Evolutionary conservation across 2,329 filamentous ascomycete species (phyloP).

Genomic region (Penicillium decumbens): DNA sequence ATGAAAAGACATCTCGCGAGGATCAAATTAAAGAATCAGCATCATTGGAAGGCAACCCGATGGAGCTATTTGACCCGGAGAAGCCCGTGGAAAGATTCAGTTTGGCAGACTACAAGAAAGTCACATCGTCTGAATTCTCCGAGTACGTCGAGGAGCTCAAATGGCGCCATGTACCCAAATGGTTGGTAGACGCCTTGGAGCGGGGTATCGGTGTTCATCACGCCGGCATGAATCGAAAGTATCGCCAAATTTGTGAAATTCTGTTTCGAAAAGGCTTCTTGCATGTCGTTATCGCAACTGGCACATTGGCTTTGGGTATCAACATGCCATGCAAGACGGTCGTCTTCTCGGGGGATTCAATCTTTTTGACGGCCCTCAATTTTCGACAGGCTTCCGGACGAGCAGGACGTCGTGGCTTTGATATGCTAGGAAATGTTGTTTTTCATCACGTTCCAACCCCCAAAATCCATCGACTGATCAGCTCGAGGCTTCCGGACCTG

Average conservation of each 20-base stretch:
- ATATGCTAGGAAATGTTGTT: constrained; percentile 74
- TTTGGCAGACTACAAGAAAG: too few relatives aligned
- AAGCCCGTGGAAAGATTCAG: too few relatives aligned
- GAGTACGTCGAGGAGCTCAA: too few relatives aligned
- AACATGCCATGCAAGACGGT: constrained; percentile 83
- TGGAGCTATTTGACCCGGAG: too few relatives aligned
- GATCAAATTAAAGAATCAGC: too few relatives aligned
- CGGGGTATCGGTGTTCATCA: constrained; percentile 74
- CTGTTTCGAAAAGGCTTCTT: constrained; percentile 59
- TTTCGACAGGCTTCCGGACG: constrained; percentile 73
- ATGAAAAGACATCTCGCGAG: too few relatives aligned
- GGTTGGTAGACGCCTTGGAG: constrained; percentile 56
- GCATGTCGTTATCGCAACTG: constrained; percentile 67
- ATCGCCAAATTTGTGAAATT: constrained; percentile 58
- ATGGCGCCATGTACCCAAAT: not conserved
- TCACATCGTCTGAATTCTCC: too few relatives aligned
- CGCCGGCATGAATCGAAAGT: constrained; percentile 71
- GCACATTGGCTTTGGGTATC: constrained; percentile 71
- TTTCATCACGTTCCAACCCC: constrained; percentile 62
- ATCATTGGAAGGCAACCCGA: too few relatives aligned
- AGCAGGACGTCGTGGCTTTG: constrained; percentile 74
- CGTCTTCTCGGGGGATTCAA: constrained; percentile 68
- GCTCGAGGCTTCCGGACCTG: constrained; percentile 67
- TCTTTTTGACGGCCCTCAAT: constrained; percentile 69
- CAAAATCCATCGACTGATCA: constrained; percentile 65